These are phyloP conservation scores for Saccharum officinarum DNA, from an alignment of 176 grass and related monocot genomes.

Conservation along the genomic window DNA sequence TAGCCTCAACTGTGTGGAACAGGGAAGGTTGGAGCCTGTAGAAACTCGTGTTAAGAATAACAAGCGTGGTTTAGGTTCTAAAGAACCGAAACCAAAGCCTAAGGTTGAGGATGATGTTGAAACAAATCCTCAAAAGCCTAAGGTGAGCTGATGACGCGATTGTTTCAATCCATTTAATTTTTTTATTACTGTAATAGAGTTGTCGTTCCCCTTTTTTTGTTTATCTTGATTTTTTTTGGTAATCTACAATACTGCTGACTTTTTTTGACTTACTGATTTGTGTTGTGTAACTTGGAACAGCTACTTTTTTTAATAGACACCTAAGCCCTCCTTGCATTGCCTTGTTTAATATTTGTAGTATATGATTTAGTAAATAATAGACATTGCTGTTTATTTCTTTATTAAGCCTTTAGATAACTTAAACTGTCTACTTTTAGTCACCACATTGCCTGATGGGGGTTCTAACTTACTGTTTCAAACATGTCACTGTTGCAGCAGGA, in stretches of 20 bases:
- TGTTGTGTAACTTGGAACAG: not conserved
- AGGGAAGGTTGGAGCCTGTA: slow-evolving; percentile 85
- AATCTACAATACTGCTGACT: not conserved
- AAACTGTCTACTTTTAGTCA: not conserved
- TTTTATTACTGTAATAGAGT: not conserved
- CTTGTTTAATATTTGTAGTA: not conserved
- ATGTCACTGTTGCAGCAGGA: slow-evolving; percentile 15
- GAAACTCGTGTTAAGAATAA: slow-evolving; percentile 83
- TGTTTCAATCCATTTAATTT: not conserved
- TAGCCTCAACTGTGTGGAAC: not conserved
- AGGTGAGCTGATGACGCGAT: slow-evolving; percentile 38
- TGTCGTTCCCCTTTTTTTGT: not conserved
- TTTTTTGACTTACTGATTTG: not conserved
- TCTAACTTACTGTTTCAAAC: slow-evolving; percentile 14
- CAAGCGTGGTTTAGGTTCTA: slow-evolving; percentile 78
- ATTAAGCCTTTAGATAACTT: not conserved
- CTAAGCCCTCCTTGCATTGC: not conserved
- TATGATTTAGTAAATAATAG: not conserved
- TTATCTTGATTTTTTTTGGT: not conserved
- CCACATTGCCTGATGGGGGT: not conserved
- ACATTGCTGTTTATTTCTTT: not conserved
- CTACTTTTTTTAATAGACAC: not conserved
- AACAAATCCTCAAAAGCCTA: slow-evolving; percentile 38
- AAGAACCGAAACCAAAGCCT: slow-evolving; percentile 56
- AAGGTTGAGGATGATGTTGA: slow-evolving; percentile 30